phyloP scores from a whole-genome alignment of 2,329 filamentous ascomycete genomes.

The Mycosphaerelloides madeirae region DNA sequence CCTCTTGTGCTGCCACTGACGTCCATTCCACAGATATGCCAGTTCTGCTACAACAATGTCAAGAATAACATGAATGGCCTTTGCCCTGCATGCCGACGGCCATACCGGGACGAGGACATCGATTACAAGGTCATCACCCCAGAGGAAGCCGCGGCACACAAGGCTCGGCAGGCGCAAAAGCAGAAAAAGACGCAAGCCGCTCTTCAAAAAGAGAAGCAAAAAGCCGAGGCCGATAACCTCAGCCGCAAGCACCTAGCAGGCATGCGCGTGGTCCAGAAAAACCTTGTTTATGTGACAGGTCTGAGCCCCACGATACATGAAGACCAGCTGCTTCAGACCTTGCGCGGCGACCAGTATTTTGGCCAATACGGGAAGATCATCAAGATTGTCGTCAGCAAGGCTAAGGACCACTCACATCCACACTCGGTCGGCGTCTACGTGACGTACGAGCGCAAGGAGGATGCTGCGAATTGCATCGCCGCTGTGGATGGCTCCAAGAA shows the following conservation, averaged over 20 bases:
- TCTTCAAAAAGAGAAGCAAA: conserved; percentile 91
- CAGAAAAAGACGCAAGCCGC: conserved; percentile 88
- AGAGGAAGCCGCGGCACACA: conserved; percentile 78
- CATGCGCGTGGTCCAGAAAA: conserved; percentile 95
- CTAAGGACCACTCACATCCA: conserved; percentile 69
- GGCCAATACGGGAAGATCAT: conserved; percentile 98
- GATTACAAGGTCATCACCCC: conserved; percentile 91
- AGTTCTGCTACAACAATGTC: conserved; percentile 99
- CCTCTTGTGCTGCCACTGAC: conserved; percentile 2
- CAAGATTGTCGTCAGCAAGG: conserved; percentile 97
- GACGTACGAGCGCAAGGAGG: conserved; percentile 89
- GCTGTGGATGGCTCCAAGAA: conserved; percentile 92
- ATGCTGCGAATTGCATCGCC: conserved; percentile 82
- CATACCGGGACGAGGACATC: conserved; percentile 95
- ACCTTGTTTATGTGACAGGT: conserved; percentile 95
- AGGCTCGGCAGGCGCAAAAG: conserved; percentile 70
- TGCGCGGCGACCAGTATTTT: conserved; percentile 89
- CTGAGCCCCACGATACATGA: conserved; percentile 87
- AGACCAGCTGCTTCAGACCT: conserved; percentile 82
- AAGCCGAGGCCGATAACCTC: conserved; percentile 90
- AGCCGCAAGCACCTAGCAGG: conserved; percentile 95
- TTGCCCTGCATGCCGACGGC: conserved; percentile 92
- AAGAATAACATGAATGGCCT: conserved; percentile 96
- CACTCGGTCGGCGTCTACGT: conserved; percentile 96
- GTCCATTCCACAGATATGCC: conserved; percentile 68